Base-by-base conservation (phyloP, 805 yeast genomes). In the Saccharomycopsis vini region DNA sequence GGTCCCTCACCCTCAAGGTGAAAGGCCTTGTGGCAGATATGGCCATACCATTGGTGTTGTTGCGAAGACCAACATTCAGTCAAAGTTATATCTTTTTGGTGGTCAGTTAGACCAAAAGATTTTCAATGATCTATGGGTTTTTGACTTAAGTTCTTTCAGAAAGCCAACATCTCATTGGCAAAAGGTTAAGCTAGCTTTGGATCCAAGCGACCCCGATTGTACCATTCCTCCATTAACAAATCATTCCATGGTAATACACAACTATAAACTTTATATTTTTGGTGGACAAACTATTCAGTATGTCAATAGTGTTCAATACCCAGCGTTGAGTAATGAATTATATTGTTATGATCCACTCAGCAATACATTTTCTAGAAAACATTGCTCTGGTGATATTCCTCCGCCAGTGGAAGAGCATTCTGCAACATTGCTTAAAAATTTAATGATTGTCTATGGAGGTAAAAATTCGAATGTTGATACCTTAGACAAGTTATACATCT, bases 371-470 rank as follows among this genome's bases (percentile, higher is more conserved):
- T 66, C 77, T 20, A 75, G 73, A 49, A 65, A 84, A 31, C 71
- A 71, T 42, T 77, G 58, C 49, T 64, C 71, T n/a, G 62, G 63
- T 24, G 56, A 56, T 15, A 52, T 62, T 10, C 97, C 96, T 2
- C 80, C 83, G 2, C 90, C 97, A 0, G 73, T 89, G 47, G 94
- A 88, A 62, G 96, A 90, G 56, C 99, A 92, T 61, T 77, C 96
- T 3, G 79, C 95, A 12, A 73, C 90, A 10, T 63, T 88, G 29
- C 82, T 81, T 46, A 80, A 79, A 47, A 89, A 87, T 55, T 69
- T 80, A 40, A 70, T 92, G 73, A 83, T 82, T 55, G 74, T 90
- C 12, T 79, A 81, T 57, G 99, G 98, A 32, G 99, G 99, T 41
- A 85, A 88, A 56, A 79, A 82, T 49, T 66, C 73, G 28, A 71